A percentile compares a stretch with the other conserved stretches of the same genome.
Conservation (phyloP, 768 basidiomycete genomes). For the Collybia mongolica region DNA sequence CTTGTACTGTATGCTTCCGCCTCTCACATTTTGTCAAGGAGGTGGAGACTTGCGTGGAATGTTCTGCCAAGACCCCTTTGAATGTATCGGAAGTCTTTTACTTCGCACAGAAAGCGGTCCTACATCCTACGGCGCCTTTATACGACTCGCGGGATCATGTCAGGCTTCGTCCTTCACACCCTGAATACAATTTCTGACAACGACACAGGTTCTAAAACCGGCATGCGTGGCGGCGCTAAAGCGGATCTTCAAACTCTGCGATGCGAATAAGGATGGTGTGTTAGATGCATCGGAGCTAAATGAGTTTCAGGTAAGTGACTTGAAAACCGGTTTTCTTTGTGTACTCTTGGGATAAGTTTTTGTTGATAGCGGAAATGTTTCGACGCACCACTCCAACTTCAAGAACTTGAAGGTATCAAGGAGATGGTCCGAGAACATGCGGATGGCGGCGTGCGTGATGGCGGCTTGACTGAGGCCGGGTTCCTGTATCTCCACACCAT, state of each 20-base stretch:
- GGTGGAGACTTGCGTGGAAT: constrained; percentile 98
- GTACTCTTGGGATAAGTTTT: constrained; percentile 7
- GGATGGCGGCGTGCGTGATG: constrained; percentile 69
- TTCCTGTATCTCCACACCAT: constrained; percentile 94
- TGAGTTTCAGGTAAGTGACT: constrained; percentile 83
- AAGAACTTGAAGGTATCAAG: constrained; percentile 96
- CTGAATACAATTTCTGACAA: constrained; percentile 10
- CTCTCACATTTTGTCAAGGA: constrained; percentile 53
- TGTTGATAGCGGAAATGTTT: constrained; percentile 84
- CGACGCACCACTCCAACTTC: constrained; percentile 84
- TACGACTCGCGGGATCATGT: constrained; percentile 97
- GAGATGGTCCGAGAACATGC: constrained; percentile 85
- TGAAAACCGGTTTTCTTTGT: not conserved
- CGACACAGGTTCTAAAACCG: constrained; percentile 79
- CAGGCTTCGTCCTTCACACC: constrained; percentile 22
- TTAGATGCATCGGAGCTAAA: constrained; percentile 90
- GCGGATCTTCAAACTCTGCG: constrained; percentile 96
- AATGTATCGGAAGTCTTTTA: constrained; percentile 98
- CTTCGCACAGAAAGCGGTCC: constrained; percentile 96
- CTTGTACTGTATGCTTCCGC: constrained; percentile 3
- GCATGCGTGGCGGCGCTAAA: constrained; percentile 84
- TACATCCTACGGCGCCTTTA: constrained; percentile 94
- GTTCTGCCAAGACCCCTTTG: constrained; percentile 85
- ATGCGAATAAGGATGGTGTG: constrained; percentile 91
- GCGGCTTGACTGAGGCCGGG: constrained; percentile 87